Base-by-base conservation (phyloP, 192 early-diverging fungal genomes). In the Coemansia guatemalensis region DNA sequence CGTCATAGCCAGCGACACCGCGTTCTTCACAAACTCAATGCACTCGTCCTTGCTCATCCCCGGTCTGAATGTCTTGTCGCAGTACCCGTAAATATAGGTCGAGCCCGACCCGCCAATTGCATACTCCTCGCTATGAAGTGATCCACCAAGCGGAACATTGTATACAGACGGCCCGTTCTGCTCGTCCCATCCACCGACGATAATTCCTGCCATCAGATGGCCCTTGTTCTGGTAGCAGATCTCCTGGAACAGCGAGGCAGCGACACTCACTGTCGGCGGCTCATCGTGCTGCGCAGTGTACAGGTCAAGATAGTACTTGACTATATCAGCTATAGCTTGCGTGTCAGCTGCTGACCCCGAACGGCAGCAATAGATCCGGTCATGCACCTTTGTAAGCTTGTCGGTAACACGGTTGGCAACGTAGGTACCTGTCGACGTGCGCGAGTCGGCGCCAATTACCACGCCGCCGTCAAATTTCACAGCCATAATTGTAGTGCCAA, bases 401-500 rank as follows among this genome's bases (percentile, higher is more conserved):
- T 99, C 95, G 21, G 97, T 97, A 25, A 98, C 95, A 65, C 97
- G 85, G 82, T 97, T 99, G 65, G 89, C 93, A 78, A 98, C 94
- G 82, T 96, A 98, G 22, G 96, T 83, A 24, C 97, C 97, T 9
- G 89, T 93, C 9, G 95, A 95, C 18, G 97, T 97, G 62, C 97
- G 88, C 62, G 95, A 96, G 77, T 99, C 97, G 48, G 97, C 97
- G 30, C 94, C 96, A 61, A 99, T 83, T 61, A 99, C 88, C 26
- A 99, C 95, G 24, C 97, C 96, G 65, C 88, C 93, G 23, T 88
- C 82, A 72, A 89, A 98, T 60, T 85, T 73, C 48, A 93, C 92
- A 9, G 96, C 96, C 94, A 98, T 95, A 81, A 95, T 95, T 60
- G 96, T 93, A 32, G 97, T 99, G 62, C 96, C 96, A 65, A 99